Evolutionary conservation across 1,284 basidiomycete species (phyloP).

Genomic region (Papiliotrema fonsecae): DNA sequence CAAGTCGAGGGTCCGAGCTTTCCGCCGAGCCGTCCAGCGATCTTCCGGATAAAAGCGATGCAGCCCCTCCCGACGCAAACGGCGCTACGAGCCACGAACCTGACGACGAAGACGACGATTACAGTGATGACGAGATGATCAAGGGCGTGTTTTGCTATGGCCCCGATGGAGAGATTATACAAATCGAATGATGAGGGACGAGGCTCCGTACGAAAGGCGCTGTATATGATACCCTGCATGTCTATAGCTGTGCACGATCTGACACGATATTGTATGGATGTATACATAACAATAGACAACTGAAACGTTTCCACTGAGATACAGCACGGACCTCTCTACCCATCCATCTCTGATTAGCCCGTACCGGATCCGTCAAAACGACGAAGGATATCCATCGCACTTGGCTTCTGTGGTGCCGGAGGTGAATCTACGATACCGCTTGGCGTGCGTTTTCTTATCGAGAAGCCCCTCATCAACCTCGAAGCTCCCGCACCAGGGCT

Average conservation of each 20-base stretch:
- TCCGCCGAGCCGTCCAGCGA: not conserved
- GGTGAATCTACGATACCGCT: not conserved
- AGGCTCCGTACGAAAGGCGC: too few relatives aligned
- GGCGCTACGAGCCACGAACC: not conserved
- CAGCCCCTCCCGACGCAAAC: not conserved
- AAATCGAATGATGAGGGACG: slow-evolving; percentile 12
- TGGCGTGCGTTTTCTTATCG: not conserved
- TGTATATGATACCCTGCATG: slow-evolving; percentile 6
- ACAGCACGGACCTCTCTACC: too few relatives aligned
- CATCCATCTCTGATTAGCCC: too few relatives aligned
- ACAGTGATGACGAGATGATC: slow-evolving; percentile 23
- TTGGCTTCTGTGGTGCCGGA: slow-evolving; percentile 2
- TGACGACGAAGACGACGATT: slow-evolving; percentile 9
- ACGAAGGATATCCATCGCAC: slow-evolving; percentile 28
- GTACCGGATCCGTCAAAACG: too few relatives aligned
- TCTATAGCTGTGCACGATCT: not conserved
- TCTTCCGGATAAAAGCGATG: not conserved
- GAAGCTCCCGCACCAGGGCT: slow-evolving; percentile 3
- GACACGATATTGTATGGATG: not conserved
- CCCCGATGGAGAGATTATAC: slow-evolving; percentile 22
- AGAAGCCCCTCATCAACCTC: slow-evolving; percentile 3
- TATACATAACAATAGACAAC: not conserved
- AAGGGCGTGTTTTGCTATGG: slow-evolving; percentile 21
- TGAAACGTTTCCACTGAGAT: too few relatives aligned
- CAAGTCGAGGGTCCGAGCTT: not conserved